These are phyloP conservation scores for Nakazawaea ambrosiae DNA, from an alignment of 805 yeast genomes.

Conservation along the genomic window DNA sequence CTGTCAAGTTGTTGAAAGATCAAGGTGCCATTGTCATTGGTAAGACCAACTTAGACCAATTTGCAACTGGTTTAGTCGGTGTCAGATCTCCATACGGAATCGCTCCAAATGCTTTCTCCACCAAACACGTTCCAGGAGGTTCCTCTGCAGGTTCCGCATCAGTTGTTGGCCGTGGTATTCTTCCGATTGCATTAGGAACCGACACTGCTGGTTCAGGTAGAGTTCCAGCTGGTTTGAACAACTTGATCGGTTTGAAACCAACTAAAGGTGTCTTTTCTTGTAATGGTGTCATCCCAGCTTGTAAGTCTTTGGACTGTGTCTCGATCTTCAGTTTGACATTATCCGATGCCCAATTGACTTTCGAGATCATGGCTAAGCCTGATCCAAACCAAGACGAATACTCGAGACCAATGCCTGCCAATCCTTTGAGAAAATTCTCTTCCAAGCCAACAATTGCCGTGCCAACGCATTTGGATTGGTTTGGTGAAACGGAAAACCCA, in stretches of 20 bases:
- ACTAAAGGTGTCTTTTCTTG: conserved; percentile 84
- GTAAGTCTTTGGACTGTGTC: conserved; percentile 89
- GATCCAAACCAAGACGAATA: conserved; percentile 70
- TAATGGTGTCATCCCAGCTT: conserved; percentile 94
- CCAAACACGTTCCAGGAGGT: conserved; percentile 85
- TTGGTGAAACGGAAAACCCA: conserved; percentile 74
- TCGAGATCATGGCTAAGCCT: conserved; percentile 61
- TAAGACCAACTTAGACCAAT: conserved; percentile 93
- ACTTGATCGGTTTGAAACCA: conserved; percentile 88
- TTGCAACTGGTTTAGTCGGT: conserved; percentile 96
- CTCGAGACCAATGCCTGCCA: conserved; percentile 67
- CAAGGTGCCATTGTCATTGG: conserved; percentile 93
- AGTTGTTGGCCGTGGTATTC: conserved; percentile 83
- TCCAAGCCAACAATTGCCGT: conserved; percentile 63
- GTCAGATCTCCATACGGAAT: conserved; percentile 92
- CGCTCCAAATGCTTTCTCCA: conserved; percentile 72
- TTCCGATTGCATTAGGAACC: conserved; percentile 86
- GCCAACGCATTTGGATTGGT: conserved; percentile 72
- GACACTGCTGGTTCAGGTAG: conserved; percentile 99
- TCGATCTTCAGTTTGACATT: conserved; percentile 76
- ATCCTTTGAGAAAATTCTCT: conserved; percentile 56
- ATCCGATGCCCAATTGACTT: conserved; percentile 75
- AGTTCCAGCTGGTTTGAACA: conserved; percentile 94
- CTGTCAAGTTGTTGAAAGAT: conserved; percentile 65
- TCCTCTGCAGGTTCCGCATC: conserved; percentile 95